Conservation (phyloP, 2,329 filamentous ascomycete species). For the Capronia epimyces region DNA sequence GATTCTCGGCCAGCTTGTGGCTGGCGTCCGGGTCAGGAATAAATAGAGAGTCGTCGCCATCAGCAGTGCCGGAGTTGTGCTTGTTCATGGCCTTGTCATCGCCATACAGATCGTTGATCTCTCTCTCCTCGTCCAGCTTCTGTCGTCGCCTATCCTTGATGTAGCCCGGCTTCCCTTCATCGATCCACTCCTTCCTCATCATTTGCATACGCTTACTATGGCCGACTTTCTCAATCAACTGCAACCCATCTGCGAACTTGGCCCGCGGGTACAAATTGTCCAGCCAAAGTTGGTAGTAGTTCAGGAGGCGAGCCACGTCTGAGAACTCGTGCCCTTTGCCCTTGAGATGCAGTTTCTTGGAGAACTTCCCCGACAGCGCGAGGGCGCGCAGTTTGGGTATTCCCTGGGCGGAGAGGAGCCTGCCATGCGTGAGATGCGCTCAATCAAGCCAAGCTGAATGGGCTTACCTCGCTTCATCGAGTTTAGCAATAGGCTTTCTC, state of each 20-base stretch:
- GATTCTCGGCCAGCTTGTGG: not conserved
- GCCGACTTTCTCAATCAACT: conserved; percentile 88
- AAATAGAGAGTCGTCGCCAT: conserved; percentile 17
- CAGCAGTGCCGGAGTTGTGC: not conserved
- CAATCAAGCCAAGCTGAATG: not conserved
- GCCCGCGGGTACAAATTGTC: conserved; percentile 94
- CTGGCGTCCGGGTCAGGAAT: conserved; percentile 10
- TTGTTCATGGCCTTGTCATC: not conserved
- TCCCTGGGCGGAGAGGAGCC: conserved; percentile 74
- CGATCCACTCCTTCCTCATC: conserved; percentile 75
- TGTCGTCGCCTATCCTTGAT: conserved; percentile 11
- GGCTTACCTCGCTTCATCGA: conserved; percentile 69
- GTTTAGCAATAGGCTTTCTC: conserved; percentile 70
- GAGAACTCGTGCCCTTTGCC: conserved; percentile 96
- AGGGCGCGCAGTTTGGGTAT: conserved; percentile 69
- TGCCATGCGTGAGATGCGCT: conserved; percentile 33
- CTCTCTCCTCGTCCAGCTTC: conserved; percentile 15
- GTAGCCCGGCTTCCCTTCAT: conserved; percentile 52
- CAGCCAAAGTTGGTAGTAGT: conserved; percentile 93
- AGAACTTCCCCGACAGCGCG: conserved; percentile 21
- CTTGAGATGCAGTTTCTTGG: conserved; percentile 52
- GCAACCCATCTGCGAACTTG: conserved; percentile 81
- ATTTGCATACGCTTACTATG: conserved; percentile 74
- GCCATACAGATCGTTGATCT: conserved; percentile 13
- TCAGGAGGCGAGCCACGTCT: conserved; percentile 73